Evolutionary conservation across 345 rosid species (phyloP).

Genomic region (Clarkia xantiana): DNA sequence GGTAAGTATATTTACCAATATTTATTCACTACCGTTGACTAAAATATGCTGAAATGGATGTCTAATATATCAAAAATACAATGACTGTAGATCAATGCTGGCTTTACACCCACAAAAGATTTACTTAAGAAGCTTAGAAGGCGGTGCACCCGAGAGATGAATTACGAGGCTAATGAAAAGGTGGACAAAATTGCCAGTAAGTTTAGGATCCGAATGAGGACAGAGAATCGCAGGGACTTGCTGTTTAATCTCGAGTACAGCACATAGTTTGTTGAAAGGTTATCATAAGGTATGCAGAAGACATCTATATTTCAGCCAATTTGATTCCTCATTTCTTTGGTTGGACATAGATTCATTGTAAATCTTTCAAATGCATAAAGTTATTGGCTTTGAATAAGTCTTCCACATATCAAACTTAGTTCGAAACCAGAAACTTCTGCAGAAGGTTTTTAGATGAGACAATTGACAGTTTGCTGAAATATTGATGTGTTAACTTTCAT

Average conservation of each 20-base stretch:
- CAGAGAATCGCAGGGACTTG: conserved; percentile 55
- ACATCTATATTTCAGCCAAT: background rate
- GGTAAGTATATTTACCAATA: conserved; percentile 28
- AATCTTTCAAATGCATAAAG: too few species aligned
- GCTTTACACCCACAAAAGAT: conserved; percentile 71
- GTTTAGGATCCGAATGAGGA: conserved; percentile 47
- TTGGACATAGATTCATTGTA: too few species aligned
- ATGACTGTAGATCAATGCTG: conserved; percentile 42
- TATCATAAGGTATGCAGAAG: conserved; percentile 6
- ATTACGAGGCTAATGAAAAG: conserved; percentile 41
- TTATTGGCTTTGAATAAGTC: too few species aligned
- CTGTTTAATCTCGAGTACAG: conserved; percentile 61
- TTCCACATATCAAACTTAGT: too few species aligned
- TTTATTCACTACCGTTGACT: background rate
- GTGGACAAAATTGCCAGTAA: conserved; percentile 43
- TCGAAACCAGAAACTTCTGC: too few species aligned
- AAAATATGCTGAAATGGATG: conserved; percentile 4
- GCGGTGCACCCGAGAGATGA: conserved; percentile 74
- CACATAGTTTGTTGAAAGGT: conserved; percentile 32
- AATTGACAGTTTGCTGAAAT: too few species aligned
- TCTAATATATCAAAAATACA: conserved; percentile 5
- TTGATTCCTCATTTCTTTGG: background rate
- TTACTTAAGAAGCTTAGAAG: conserved; percentile 65
- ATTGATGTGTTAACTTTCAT: too few species aligned
- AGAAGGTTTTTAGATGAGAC: too few species aligned